phyloP scores from a whole-genome alignment of 1,284 basidiomycete species.

The Apiotrichum gamsii region DNA sequence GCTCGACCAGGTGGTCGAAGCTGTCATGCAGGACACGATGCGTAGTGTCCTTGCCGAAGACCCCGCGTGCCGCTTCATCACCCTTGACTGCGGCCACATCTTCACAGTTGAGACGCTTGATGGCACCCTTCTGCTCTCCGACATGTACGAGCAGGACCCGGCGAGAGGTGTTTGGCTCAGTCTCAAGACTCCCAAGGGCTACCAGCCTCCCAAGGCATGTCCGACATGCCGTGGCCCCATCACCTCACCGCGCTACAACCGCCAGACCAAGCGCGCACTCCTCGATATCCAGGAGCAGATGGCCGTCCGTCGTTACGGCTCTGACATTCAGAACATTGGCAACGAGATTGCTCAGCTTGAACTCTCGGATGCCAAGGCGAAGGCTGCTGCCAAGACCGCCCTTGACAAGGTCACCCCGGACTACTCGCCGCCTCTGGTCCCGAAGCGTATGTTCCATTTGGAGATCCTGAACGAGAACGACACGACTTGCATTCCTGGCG shows the following conservation, averaged over 20 bases:
- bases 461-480: no score
- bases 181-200: constrained; percentile 40
- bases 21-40: constrained; percentile 55
- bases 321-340: no score
- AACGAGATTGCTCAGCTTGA: no score
- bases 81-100: constrained; percentile 58
- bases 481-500: no score
- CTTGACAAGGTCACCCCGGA: no score
- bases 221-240: constrained; percentile 56
- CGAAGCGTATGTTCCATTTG: no score
- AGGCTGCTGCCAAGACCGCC: no score
- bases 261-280: constrained; percentile 57
- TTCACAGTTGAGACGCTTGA: constrained; percentile 70
- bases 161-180: constrained; percentile 1
- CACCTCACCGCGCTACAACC: constrained; percentile 55
- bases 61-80: constrained; percentile 53
- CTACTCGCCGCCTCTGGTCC: no score
- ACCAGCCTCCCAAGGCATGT: constrained; percentile 53
- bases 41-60: constrained; percentile 52
- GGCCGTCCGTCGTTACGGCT: constrained; percentile 46
- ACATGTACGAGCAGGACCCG: constrained; percentile 51
- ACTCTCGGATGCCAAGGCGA: no score
- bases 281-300: constrained; percentile 61
- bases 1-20: constrained; percentile 53
- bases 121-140: constrained; percentile 53